Evolutionary conservation across 192 early-diverging fungal genomes (phyloP), one percentile per base, ranked within the genome.

Genomic region (Allomyces javanicus): DNA sequence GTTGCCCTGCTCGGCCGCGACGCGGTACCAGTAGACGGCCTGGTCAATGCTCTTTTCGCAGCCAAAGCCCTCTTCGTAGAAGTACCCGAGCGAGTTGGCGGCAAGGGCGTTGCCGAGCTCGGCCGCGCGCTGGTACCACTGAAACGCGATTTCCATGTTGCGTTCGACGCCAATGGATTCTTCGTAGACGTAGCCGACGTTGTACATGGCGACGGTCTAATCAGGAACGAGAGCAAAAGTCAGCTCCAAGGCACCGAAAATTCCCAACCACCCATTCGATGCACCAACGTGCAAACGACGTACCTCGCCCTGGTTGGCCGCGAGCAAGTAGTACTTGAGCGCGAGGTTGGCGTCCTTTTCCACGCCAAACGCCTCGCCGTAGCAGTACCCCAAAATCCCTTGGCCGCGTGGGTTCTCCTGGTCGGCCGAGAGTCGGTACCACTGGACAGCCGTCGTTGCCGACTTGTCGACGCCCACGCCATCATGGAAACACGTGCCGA

Each of bases 31-130:
- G 44, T 79, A 70, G 1, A 86, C 75, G 11, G 90, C 85, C 69
- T 82, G 76, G 44, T 75, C 68, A 17, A 69, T 63, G 68, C 83
- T 74, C 70, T 77, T 77, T 63, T 81, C 71, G 14, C 80, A 76
- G 10, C 90, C 90, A 5, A 85, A 68, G 3, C 89, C 90, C 72
- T 90, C 86, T 67, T 90, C 87, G 65, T 89, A 91, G 43, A 89
- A 77, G 66, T 85, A 86, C 3, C 89, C 91, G 26, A 93, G 78
- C 14, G 87, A 87, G 67, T 89, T 90, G 66, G 89, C 86, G 24
- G 86, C 90, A 5, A 87, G 70, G 24, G 85, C 79, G 69, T 88
- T 85, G 9, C 85, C 86, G 55, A 76, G 76, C 44, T 75, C 69
- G 5, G 87, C 87, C 19, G 78, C 72, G 61, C 68, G 67, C 33